Conservation (phyloP, 768 basidiomycete genomes). For the Suillus bovinus region DNA sequence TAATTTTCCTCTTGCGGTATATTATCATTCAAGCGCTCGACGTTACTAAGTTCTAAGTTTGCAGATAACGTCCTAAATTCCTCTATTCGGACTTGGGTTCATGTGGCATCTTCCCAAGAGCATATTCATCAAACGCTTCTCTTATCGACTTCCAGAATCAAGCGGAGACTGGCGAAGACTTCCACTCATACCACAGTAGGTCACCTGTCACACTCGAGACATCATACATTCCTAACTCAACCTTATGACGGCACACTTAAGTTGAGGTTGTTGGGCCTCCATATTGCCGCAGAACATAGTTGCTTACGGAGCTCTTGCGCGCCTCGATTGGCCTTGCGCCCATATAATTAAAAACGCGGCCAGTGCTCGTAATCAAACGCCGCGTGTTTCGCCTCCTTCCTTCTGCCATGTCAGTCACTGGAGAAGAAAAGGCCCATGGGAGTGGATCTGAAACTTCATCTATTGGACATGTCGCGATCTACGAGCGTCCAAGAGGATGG, state of each 20-base stretch:
- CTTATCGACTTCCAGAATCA: conserved; percentile 2
- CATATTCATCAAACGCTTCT: background rate
- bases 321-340: background rate
- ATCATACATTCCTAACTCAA: background rate
- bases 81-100: background rate
- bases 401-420: conserved; percentile 6
- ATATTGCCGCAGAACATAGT: background rate
- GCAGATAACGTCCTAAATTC: conserved; percentile 1
- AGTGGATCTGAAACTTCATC: conserved; percentile 2
- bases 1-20: background rate
- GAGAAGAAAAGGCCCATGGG: conserved; percentile 10
- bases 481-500: conserved; percentile 50
- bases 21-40: background rate
- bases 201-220: background rate
- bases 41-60: background rate
- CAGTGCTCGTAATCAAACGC: background rate
- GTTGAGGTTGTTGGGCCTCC: background rate
- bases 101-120: background rate
- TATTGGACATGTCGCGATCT: conserved; percentile 27
- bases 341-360: conserved; percentile 2
- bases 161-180: background rate
- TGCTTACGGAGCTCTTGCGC: background rate
- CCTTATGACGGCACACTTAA: background rate
- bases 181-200: background rate
- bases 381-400: background rate